Base-by-base conservation (phyloP, 768 basidiomycete species). In the Kwoniella dendrophila region DNA sequence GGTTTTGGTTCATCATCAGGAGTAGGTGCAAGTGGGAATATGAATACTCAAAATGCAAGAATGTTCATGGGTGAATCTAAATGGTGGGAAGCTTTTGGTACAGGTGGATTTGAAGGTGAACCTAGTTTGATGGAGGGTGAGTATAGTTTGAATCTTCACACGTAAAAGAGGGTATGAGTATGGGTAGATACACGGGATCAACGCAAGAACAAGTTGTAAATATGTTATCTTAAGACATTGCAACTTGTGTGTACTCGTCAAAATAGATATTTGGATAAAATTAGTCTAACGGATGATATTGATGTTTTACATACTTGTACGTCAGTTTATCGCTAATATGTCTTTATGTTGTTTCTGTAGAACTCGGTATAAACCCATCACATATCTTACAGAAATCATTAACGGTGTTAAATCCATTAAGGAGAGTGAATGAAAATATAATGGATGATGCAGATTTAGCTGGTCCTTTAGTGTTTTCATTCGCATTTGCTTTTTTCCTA, bases 391-490 rank as follows among this genome's bases (percentile, higher is more conserved):
- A 86, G 59, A 99, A 98, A 82, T 90, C 93, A 24, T 80, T 94
- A 80, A 93, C 96, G 0, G 96, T 98, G 7, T 86, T 99, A 52
- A 98, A 99, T 73, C 96, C 96, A 3, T 81, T 98, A 22, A 84
- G 86, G 60, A 83, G 83, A 51, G 85, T 94, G 32, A 88, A 96
- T 64, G 90, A 89, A 65, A 88, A 85, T 60, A 98, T 99, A 62
- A 99, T 99, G 96, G 96, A 99, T 79, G 96, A 99, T 71, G 94
- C 95, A 22, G 96, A 99, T 81, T 84, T 99, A 30, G 93, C 95
- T 8, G 96, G 96, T 0, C 96, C 96, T 8, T 85, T 97, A 47
- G 85, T 97, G 4, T 97, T 97, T 81, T 88, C 88, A 75, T 91
- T 98, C 78, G 90, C 90, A 71, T 98, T 98, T 78, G 96, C 88